These are phyloP conservation scores for Cyberlindnera maclurae DNA, from an alignment of 805 yeast genomes.

Conservation along the genomic window DNA sequence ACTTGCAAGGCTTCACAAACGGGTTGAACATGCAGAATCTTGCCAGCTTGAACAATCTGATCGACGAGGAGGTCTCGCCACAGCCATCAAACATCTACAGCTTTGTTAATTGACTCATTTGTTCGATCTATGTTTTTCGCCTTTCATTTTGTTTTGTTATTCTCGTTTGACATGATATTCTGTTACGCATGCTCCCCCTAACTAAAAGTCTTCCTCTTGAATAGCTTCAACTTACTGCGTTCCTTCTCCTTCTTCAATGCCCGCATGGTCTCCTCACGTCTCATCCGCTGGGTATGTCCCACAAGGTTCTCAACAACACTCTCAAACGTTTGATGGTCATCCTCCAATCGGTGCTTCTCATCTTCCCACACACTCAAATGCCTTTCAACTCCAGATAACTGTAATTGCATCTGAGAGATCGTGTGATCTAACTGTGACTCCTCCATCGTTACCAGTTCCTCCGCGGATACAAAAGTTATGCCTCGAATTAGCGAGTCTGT, in stretches of 20 bases:
- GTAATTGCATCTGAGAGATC: conserved; percentile 25
- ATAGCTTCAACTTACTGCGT: conserved; percentile 7
- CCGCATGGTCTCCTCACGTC: conserved; percentile 41
- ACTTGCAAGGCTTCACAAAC: conserved; percentile 18
- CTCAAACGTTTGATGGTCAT: conserved; percentile 73
- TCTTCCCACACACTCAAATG: conserved; percentile 45
- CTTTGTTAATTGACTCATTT: conserved; percentile 6
- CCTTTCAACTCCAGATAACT: conserved; percentile 31
- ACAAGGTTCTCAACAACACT: conserved; percentile 83
- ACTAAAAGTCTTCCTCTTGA: conserved; percentile 10
- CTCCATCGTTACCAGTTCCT: conserved; percentile 22
- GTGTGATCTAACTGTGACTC: conserved; percentile 32
- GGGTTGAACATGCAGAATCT: conserved; percentile 19
- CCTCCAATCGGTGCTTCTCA: conserved; percentile 39
- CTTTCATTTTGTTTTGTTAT: background rate
- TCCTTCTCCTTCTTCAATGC: conserved; percentile 27
- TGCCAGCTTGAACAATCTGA: conserved; percentile 15
- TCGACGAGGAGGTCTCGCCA: background rate
- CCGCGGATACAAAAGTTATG: conserved; percentile 11
- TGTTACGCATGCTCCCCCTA: background rate
- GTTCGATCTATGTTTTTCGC: background rate
- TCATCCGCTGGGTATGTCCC: conserved; percentile 80
- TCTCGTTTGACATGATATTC: background rate
- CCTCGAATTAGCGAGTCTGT: conserved; percentile 19
- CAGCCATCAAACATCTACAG: conserved; percentile 9